phyloP scores from a whole-genome alignment of 1,139 yeast species.

The Saccharomyces hybrid region DNA sequence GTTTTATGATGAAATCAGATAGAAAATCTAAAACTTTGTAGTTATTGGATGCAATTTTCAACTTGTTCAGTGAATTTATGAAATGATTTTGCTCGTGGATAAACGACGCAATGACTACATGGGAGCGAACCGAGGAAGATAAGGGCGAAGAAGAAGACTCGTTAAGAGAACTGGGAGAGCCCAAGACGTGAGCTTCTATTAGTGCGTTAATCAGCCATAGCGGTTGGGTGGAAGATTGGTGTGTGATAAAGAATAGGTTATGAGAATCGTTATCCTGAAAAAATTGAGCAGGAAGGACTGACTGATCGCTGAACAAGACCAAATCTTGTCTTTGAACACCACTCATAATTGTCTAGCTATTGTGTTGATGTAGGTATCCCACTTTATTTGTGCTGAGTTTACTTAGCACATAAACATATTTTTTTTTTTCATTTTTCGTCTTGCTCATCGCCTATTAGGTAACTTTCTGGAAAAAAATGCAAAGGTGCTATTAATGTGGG shows the following conservation, averaged over 20 bases:
- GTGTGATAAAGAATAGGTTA: conserved; percentile 25
- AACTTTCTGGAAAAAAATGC: background rate
- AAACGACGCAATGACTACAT: conserved; percentile 24
- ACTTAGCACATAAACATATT: background rate
- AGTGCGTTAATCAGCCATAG: conserved; percentile 50
- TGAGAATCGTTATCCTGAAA: conserved; percentile 25
- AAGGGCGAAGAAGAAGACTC: conserved; percentile 3
- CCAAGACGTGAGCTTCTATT: conserved; percentile 30
- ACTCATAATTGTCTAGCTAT: background rate
- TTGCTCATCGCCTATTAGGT: background rate
- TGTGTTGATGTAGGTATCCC: background rate
- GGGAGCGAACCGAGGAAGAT: background rate
- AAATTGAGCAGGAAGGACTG: conserved; percentile 35
- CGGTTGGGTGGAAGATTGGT: conserved; percentile 47
- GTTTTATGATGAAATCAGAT: conserved; percentile 21
- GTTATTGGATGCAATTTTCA: conserved; percentile 16
- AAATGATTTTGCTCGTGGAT: conserved; percentile 22
- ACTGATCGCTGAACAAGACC: conserved; percentile 45
- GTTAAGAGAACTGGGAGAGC: conserved; percentile 22
- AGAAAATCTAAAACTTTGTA: conserved; percentile 20
- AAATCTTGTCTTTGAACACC: conserved; percentile 51
- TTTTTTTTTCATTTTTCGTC: background rate
- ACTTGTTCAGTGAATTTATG: conserved; percentile 15
- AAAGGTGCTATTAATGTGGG: background rate
- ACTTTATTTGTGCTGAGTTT: background rate